Base-by-base conservation (phyloP, 2,329 filamentous ascomycete species). In the Emmonsia crescens region DNA sequence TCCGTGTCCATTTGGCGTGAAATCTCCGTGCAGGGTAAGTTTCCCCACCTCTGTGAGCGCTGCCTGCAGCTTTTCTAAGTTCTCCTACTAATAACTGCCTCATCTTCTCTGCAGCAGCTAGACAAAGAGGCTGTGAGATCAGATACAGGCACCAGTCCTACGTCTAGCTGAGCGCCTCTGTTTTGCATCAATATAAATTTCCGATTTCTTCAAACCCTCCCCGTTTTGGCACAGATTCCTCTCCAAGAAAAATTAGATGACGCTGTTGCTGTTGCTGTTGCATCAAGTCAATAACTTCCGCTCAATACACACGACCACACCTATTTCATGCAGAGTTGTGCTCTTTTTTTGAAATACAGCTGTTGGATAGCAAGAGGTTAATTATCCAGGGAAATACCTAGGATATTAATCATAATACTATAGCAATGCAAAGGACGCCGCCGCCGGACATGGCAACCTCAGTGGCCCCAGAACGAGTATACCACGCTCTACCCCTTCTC, bases 401-500 rank as follows among this genome's bases (percentile, higher is more conserved):
- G 5, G 38, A 27, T 57, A 44, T 44, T 21, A 57, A 14, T 12
- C 51, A 42, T 27, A 56, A 56, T 40, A 44, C 27, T n/a, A 2
- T 38, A 44, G 55, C 24, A 44, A 46, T 44, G 27, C 36, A 29
- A 29, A 27, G 14, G 21, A 46, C 38, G 24, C 40, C 38, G 48
- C 29, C 48, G 9, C 16, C 40, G 5, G 38, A 44, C 36, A 57
- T 57, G 55, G 24, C 55, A 44, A 46, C 21, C 40, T 8, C 38
- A 9, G 3, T 57, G 8, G 38, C 55, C 36, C 38, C 55, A 31
- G 38, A 57, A 46, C 36, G 24, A 21, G 27, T 27, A 12, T 21
- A 57, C 8, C 12, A 63, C 63, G 44, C 64, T 63, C 21, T 63
- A 66, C 27, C 69, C 74, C 57, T 67, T 74, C 44, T 73, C 44